Evolutionary conservation across 345 rosid species (phyloP).

Genomic region (Litchi chinensis): DNA sequence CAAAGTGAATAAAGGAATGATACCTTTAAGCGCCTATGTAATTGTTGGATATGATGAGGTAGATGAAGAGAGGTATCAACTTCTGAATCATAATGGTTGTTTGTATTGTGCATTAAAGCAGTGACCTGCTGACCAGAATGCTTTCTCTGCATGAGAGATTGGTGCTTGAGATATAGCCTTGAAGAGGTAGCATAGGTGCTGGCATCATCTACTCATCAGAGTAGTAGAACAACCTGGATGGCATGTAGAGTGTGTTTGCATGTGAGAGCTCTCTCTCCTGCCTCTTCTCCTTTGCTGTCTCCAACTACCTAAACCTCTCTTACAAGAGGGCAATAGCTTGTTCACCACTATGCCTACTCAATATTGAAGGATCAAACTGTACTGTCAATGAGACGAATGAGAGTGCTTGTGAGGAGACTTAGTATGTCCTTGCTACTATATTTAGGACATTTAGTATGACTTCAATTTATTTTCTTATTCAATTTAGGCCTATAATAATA

Average conservation of each 20-base stretch:
- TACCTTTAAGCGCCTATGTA: no score
- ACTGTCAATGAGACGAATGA: no score
- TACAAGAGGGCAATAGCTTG: slow-evolving; percentile 37
- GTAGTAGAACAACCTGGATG: slow-evolving; percentile 26
- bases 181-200: slow-evolving; percentile 26
- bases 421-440: slow-evolving; percentile 15
- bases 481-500: not conserved
- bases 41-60: no score
- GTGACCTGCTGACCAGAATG: slow-evolving; percentile 21
- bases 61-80: slow-evolving; percentile 1
- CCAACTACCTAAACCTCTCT: slow-evolving; percentile 47
- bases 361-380: slow-evolving; percentile 5
- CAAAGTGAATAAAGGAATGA: no score
- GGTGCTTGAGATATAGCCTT: slow-evolving; percentile 16
- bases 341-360: slow-evolving; percentile 36
- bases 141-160: slow-evolving; percentile 23
- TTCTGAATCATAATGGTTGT: slow-evolving; percentile 17
- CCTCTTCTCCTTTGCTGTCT: slow-evolving; percentile 50
- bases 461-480: slow-evolving; percentile 8
- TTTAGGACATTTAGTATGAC: slow-evolving; percentile 20
- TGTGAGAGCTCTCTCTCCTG: slow-evolving; percentile 35
- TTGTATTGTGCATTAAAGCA: slow-evolving; percentile 20
- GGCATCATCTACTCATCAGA: slow-evolving; percentile 26
- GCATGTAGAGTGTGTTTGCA: slow-evolving; percentile 15
- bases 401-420: slow-evolving; percentile 1